Conservation (phyloP, 305 asterid genomes). For the Lippia alba region DNA sequence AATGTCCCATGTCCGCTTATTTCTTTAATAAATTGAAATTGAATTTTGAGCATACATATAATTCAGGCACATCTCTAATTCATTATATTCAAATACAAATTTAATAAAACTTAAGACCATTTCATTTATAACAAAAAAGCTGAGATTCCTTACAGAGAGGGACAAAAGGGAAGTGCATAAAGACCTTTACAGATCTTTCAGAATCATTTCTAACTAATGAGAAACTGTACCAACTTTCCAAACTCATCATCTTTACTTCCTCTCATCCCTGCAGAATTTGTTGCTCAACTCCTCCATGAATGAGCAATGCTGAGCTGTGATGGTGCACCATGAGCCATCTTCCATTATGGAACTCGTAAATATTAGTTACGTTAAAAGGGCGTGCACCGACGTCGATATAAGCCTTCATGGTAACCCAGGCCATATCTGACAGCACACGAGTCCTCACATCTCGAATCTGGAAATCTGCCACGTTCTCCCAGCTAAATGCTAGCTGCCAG, state of each 20-base stretch:
- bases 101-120: background rate
- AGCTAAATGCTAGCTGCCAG: slow-evolving; percentile 88
- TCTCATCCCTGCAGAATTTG: slow-evolving; percentile 56
- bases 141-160: slow-evolving; percentile 21
- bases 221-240: slow-evolving; percentile 40
- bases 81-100: no score
- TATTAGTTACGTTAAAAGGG: slow-evolving; percentile 67
- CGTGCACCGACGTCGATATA: slow-evolving; percentile 58
- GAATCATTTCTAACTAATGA: slow-evolving; percentile 36
- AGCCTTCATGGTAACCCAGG: slow-evolving; percentile 98
- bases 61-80: no score
- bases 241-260: slow-evolving; percentile 29
- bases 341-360: slow-evolving; percentile 78
- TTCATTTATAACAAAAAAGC: slow-evolving; percentile 23
- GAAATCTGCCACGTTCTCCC: slow-evolving; percentile 81
- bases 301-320: slow-evolving; percentile 74
- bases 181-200: slow-evolving; percentile 26
- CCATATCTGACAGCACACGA: slow-evolving; percentile 74
- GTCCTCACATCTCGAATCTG: slow-evolving; percentile 78
- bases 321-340: slow-evolving; percentile 99
- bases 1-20: no score
- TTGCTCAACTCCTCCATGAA: slow-evolving; percentile 60
- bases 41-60: no score
- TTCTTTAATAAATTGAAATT: no score
- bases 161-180: slow-evolving; percentile 27